Evolutionary conservation across 768 basidiomycete species (phyloP).

Genomic region (Hortiboletus flavorubellus): DNA sequence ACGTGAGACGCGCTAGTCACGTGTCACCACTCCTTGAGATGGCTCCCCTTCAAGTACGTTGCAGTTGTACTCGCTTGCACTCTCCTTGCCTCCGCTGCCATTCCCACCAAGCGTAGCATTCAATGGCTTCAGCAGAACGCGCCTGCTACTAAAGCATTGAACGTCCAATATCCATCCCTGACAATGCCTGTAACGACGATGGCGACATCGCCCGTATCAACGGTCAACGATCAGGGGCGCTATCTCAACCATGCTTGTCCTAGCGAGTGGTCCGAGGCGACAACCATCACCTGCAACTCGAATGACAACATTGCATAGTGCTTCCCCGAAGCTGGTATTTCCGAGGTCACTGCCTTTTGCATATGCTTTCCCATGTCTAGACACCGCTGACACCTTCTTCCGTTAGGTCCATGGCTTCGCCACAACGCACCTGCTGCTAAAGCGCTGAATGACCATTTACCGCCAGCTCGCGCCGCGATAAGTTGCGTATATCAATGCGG

Average conservation of each 20-base stretch:
- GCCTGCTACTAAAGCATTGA: slow-evolving; percentile 22
- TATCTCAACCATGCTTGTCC: slow-evolving; percentile 13
- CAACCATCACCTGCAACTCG: slow-evolving; percentile 18
- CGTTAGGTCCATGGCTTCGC: slow-evolving; percentile 17
- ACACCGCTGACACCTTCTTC: neutral
- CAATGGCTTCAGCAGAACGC: slow-evolving; percentile 26
- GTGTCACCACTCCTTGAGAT: slow-evolving; percentile 16
- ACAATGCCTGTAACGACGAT: slow-evolving; percentile 12
- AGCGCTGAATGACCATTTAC: slow-evolving; percentile 24
- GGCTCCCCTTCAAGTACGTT: slow-evolving; percentile 19
- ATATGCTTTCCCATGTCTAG: neutral
- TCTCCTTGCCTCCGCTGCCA: slow-evolving; percentile 21
- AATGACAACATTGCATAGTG: slow-evolving; percentile 8
- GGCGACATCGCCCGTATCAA: slow-evolving; percentile 18
- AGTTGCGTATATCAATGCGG: slow-evolving; percentile 19
- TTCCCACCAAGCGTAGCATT: slow-evolving; percentile 14
- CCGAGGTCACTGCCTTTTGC: slow-evolving; percentile 1
- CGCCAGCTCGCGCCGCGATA: slow-evolving; percentile 15
- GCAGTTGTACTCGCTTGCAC: slow-evolving; percentile 10
- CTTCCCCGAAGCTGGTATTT: slow-evolving; percentile 11
- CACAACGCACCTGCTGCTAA: slow-evolving; percentile 25
- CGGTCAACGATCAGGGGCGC: slow-evolving; percentile 6
- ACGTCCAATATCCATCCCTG: slow-evolving; percentile 18
- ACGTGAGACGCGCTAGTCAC: slow-evolving; percentile 31
- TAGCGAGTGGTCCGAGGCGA: slow-evolving; percentile 18